A percentile compares a stretch with the other conserved stretches of the same genome.
Evolutionary conservation across 306 rosid species (phyloP).

Genomic region (Elaeagnus macrophylla): DNA sequence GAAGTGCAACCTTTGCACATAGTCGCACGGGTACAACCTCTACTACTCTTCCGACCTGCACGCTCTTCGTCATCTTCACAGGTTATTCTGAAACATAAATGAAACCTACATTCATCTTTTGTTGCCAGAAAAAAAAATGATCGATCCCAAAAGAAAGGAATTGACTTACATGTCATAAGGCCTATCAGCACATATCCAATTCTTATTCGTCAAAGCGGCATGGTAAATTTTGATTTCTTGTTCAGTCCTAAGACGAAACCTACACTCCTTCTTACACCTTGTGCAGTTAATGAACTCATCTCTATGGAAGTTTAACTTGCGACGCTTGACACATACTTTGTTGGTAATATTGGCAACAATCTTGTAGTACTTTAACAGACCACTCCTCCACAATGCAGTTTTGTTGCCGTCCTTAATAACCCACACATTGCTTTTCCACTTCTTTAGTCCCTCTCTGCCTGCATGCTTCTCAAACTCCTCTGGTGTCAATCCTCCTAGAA

Average conservation of each 20-base stretch:
- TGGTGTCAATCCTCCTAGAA: constrained; percentile 24
- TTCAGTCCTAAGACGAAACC: constrained; percentile 22
- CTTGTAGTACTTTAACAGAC: constrained; percentile 30
- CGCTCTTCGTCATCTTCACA: constrained; percentile 33
- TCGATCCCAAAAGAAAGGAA: not conserved
- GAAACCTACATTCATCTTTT: not conserved
- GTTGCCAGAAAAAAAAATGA: not conserved
- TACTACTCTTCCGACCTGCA: constrained; percentile 12
- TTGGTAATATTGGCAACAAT: constrained; percentile 27
- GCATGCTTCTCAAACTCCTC: constrained; percentile 38
- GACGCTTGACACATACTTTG: constrained; percentile 4
- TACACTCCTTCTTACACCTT: constrained; percentile 26
- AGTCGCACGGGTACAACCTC: constrained; percentile 28
- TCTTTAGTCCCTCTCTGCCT: constrained; percentile 7
- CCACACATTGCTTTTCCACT: constrained; percentile 43
- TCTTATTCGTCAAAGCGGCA: constrained; percentile 15
- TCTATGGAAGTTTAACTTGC: constrained; percentile 22
- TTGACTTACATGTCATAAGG: constrained; percentile 24
- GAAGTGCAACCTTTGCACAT: constrained; percentile 33
- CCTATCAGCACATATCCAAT: constrained; percentile 33
- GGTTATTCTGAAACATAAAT: constrained; percentile 25
- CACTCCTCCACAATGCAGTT: constrained; percentile 23
- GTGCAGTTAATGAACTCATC: constrained; percentile 35
- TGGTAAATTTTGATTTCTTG: constrained; percentile 23
- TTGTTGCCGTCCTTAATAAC: constrained; percentile 12